Evolutionary conservation across 1,139 yeast species (phyloP).

Genomic region (Saccharomycopsis phalli): DNA sequence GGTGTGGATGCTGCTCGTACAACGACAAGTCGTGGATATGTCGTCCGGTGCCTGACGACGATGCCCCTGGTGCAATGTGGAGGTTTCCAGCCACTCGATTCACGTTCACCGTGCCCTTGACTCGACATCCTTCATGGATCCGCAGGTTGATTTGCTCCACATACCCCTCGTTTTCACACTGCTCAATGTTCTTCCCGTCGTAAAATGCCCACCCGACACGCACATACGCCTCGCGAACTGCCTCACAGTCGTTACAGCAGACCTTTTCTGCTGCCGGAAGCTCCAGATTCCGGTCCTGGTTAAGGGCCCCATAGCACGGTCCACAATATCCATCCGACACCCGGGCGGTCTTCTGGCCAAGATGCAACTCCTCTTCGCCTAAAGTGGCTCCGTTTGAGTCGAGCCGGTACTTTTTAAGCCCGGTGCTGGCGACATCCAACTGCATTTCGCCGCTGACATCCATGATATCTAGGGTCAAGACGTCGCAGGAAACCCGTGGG

Average conservation of each 20-base stretch:
- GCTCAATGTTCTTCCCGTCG: slow-evolving; percentile 80
- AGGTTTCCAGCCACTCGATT: slow-evolving; percentile 84
- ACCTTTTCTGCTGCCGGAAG: slow-evolving; percentile 30
- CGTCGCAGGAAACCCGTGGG: slow-evolving; percentile 77
- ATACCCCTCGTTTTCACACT: slow-evolving; percentile 86
- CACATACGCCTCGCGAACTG: slow-evolving; percentile 74
- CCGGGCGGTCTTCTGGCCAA: slow-evolving; percentile 28
- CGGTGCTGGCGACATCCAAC: slow-evolving; percentile 59
- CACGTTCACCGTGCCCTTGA: slow-evolving; percentile 69
- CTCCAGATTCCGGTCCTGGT: slow-evolving; percentile 46
- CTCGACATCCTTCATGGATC: slow-evolving; percentile 78
- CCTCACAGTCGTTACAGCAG: slow-evolving; percentile 83
- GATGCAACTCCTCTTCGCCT: slow-evolving; percentile 25
- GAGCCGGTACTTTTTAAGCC: slow-evolving; percentile 63
- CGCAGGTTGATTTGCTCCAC: slow-evolving; percentile 50
- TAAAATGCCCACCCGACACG: slow-evolving; percentile 76
- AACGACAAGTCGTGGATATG: slow-evolving; percentile 84
- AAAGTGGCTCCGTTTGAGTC: slow-evolving; percentile 38
- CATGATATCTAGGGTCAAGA: slow-evolving; percentile 54
- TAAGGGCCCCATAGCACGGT: slow-evolving; percentile 79
- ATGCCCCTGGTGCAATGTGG: slow-evolving; percentile 92
- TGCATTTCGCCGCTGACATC: slow-evolving; percentile 84
- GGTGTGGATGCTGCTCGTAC: slow-evolving; percentile 47
- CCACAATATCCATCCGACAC: slow-evolving; percentile 57
- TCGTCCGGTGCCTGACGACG: slow-evolving; percentile 43